Evolutionary conservation across 2,329 filamentous ascomycete genomes (phyloP).

Genomic region (Zasmidium angulare): DNA sequence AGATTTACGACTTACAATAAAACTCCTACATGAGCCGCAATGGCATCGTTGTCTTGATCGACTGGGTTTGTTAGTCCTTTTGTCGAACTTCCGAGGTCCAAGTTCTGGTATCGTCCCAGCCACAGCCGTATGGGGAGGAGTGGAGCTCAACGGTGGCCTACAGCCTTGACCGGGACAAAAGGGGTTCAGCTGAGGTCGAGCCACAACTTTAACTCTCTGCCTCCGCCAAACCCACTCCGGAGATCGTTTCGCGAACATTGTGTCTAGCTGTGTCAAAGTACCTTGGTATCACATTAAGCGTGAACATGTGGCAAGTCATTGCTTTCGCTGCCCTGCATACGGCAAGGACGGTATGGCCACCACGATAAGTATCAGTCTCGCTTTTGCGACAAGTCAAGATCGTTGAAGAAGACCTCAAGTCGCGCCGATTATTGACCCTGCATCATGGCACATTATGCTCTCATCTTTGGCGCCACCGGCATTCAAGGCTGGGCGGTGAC

Average conservation of each 20-base stretch:
- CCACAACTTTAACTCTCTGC: background rate
- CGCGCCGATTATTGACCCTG: too few species aligned
- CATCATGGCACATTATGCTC: slow-evolving; percentile 22
- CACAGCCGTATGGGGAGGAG: background rate
- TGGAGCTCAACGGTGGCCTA: background rate
- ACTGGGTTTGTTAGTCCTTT: background rate
- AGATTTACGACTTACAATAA: background rate
- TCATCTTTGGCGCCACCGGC: slow-evolving; percentile 47
- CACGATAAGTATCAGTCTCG: too few species aligned
- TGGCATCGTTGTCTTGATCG: background rate
- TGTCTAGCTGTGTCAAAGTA: too few species aligned
- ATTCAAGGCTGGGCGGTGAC: slow-evolving; percentile 53
- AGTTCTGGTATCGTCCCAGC: background rate
- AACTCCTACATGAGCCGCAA: background rate
- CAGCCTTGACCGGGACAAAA: background rate
- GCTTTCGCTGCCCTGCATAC: background rate
- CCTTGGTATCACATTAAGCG: background rate
- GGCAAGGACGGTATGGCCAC: too few species aligned
- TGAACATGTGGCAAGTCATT: background rate
- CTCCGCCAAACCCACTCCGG: background rate
- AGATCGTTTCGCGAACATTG: background rate
- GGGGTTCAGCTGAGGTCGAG: background rate
- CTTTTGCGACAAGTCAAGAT: too few species aligned
- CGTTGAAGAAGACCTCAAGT: too few species aligned
- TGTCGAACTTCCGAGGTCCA: slow-evolving; percentile 7